Evolutionary conservation across 345 rosid genomes (phyloP), one percentile per base, ranked within the genome.

Genomic region (Sonneratia alba): DNA sequence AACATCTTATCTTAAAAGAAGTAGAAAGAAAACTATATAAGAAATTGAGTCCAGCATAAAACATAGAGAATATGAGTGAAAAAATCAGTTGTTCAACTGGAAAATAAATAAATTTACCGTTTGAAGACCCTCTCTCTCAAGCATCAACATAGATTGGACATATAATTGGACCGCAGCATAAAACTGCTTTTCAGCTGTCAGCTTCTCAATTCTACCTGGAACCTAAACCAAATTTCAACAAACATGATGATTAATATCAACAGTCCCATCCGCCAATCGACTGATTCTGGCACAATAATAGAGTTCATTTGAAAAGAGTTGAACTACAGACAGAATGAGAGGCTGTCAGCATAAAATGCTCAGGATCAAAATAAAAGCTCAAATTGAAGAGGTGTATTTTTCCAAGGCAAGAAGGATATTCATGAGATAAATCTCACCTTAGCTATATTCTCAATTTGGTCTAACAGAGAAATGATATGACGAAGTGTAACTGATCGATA

Each of bases 401-500:
- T 27, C 55, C 13, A 34, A 38, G 48, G 62, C 49, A 73, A 73
- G 55, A 59, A 68, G n/a, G 76, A 59, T 40, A 63, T 19, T 71
- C 36, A 37, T 74, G 66, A 49, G 69, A 71, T 68, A 70, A 67
- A 48, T 75, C 87, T 61, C 77, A 96, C 99, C 99, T 96, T 89
- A 62, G 99, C 87, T 81, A 96, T 92, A 87, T 96, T 89, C 85
- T 96, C 99, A 42, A 96, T 89, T 82, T 96, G 99, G 81, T 96
- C 98, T 80, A 96, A 79, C 68, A 90, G 85, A 34, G 97, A 79
- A 80, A 96, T 96, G 74, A 96, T 91, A 83, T 92, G 99, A 63
- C 99, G 89, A 79, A 96, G 79, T 12, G 99, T 96, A 76, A 92
- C 99, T 76, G 99, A 96, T 56, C 99, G 96, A 83, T 89, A 96